phyloP scores from a whole-genome alignment of 2,329 filamentous ascomycete genomes.

The Didymella segeticola region DNA sequence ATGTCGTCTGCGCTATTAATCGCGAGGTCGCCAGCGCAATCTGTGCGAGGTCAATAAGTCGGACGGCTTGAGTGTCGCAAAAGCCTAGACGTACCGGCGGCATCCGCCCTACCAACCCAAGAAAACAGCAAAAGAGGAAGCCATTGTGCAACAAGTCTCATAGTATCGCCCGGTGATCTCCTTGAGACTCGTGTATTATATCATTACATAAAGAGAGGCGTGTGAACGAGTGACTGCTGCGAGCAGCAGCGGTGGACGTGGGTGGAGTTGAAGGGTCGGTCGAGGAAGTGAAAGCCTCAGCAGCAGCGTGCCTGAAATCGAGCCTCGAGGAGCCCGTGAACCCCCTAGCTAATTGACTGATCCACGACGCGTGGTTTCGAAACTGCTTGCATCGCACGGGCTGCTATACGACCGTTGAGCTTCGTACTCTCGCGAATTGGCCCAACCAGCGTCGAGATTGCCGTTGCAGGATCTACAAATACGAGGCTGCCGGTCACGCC shows the following conservation, averaged over 20 bases:
- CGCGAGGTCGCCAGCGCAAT: conserved; percentile 24
- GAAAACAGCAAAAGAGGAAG: conserved; percentile 7
- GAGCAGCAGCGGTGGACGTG: neutral
- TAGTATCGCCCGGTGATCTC: conserved; percentile 7
- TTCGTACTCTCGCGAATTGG: conserved; percentile 4
- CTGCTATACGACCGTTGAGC: neutral
- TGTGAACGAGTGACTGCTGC: conserved; percentile 8
- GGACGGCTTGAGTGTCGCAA: neutral
- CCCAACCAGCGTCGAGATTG: conserved; percentile 1
- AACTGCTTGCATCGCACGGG: conserved; percentile 1
- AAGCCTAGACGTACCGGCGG: conserved; percentile 5
- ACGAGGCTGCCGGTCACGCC: conserved; percentile 4
- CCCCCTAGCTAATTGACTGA: conserved; percentile 2
- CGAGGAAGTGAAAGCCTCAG: conserved; percentile 3
- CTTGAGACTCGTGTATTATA: neutral
- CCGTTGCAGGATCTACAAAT: conserved; percentile 4
- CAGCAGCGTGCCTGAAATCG: conserved; percentile 2
- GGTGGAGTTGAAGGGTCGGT: conserved; percentile 4
- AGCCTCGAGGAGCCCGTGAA: neutral
- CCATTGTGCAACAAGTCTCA: conserved; percentile 14
- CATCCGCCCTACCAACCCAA: conserved; percentile 5
- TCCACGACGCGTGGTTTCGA: conserved; percentile 15
- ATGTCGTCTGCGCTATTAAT: conserved; percentile 28
- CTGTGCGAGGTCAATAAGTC: conserved; percentile 14
- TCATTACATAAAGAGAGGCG: conserved; percentile 10